A percentile compares a stretch with the other conserved stretches of the same genome.
These are phyloP conservation scores for Saccharomyces hybrid DNA, from an alignment of 1,139 yeast genomes.

Conservation along the genomic window DNA sequence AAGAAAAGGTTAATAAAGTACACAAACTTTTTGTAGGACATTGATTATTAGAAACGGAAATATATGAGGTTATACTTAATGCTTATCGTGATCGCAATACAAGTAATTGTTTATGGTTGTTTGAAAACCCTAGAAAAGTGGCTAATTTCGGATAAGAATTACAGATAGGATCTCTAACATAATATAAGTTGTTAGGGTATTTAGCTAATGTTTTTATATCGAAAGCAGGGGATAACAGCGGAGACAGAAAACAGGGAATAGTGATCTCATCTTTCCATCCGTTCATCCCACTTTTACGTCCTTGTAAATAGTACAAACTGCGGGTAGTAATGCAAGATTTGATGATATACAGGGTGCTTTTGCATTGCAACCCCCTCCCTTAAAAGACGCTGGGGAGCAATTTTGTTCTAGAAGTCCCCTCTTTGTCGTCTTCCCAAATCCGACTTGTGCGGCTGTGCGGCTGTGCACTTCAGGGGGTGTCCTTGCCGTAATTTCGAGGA, in stretches of 20 bases:
- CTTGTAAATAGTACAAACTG: neutral
- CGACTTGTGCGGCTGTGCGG: neutral
- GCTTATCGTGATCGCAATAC: neutral
- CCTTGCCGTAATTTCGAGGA: neutral
- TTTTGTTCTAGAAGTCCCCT: neutral
- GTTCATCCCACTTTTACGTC: neutral
- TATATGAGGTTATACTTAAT: neutral
- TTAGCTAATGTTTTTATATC: neutral
- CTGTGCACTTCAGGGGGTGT: neutral
- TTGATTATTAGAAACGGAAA: conserved; percentile 1
- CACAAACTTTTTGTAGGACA: conserved; percentile 19
- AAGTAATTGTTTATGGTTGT: neutral
- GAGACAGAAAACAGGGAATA: neutral
- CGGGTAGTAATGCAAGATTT: neutral
- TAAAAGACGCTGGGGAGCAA: neutral
- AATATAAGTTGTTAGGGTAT: neutral
- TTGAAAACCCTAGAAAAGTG: neutral
- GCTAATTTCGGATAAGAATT: neutral
- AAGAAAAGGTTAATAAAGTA: conserved; percentile 23
- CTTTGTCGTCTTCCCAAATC: neutral
- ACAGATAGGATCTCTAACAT: neutral
- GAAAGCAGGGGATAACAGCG: neutral
- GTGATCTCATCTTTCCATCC: neutral
- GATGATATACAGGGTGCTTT: neutral
- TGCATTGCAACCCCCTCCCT: neutral